These are phyloP conservation scores for Neurospora crassa DNA, from an alignment of 2,329 filamentous ascomycete species.

Conservation along the genomic window DNA sequence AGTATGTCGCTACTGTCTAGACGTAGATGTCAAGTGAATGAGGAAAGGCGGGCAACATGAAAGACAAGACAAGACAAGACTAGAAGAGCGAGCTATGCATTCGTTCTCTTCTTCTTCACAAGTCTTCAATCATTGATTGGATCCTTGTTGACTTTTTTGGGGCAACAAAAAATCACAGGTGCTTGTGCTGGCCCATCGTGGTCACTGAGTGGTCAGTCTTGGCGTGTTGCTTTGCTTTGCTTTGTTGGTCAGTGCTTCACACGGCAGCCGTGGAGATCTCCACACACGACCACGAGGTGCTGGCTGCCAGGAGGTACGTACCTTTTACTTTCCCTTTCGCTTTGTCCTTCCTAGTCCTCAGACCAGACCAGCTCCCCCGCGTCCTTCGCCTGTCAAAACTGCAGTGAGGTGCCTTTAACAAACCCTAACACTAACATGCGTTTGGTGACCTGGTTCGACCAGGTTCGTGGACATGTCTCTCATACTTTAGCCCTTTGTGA, in stretches of 20 bases:
- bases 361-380: neutral
- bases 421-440: neutral
- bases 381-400: neutral
- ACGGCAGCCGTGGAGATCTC: neutral
- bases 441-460: neutral
- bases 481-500: neutral
- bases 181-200: slow-evolving; percentile 6
- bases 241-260: neutral
- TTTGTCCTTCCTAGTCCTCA: neutral
- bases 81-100: neutral
- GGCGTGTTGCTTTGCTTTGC: neutral
- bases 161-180: slow-evolving; percentile 14
- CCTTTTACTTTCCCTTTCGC: neutral
- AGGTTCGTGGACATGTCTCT: neutral
- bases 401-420: neutral
- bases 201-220: slow-evolving; percentile 8
- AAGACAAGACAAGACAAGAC: too few relatives aligned
- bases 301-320: neutral
- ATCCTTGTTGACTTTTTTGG: slow-evolving; percentile 21
- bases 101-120: neutral
- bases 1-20: neutral
- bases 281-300: neutral
- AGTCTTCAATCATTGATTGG: slow-evolving; percentile 22
- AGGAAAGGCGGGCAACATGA: neutral
- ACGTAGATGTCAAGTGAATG: neutral